A percentile compares a stretch with the other conserved stretches of the same genome.
phyloP scores from a whole-genome alignment of 306 rosid genomes.

The Hylodesmum podocarpum region DNA sequence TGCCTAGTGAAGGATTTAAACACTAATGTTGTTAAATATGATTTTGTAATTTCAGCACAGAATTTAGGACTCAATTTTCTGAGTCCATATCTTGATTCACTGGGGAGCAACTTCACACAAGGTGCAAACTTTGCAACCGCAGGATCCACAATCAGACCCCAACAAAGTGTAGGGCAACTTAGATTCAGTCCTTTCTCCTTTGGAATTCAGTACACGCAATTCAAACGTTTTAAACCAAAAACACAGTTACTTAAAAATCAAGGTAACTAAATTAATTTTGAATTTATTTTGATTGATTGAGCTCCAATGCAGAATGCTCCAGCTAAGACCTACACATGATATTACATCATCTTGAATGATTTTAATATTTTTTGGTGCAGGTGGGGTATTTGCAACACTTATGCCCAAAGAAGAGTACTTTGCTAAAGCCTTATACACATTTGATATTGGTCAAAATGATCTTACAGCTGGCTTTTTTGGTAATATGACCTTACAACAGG shows the following conservation, averaged over 20 bases:
- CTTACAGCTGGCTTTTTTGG: slow-evolving; percentile 16
- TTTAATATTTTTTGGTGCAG: not conserved
- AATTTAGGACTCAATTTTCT: slow-evolving; percentile 36
- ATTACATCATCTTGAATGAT: not conserved
- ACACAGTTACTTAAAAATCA: slow-evolving; percentile 14
- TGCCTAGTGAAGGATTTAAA: not conserved
- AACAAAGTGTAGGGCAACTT: slow-evolving; percentile 18
- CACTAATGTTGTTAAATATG: not conserved
- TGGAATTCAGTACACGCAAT: slow-evolving; percentile 35
- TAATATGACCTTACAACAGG: slow-evolving; percentile 25
- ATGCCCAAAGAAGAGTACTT: slow-evolving; percentile 26
- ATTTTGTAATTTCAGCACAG: slow-evolving; percentile 30
- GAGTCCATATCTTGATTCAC: slow-evolving; percentile 48
- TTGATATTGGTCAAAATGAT: slow-evolving; percentile 47
- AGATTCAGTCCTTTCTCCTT: slow-evolving; percentile 49
- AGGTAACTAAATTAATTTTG: slow-evolving; percentile 9
- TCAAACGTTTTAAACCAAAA: slow-evolving; percentile 30
- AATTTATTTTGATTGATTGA: not conserved
- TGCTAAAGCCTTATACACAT: slow-evolving; percentile 37
- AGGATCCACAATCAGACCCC: slow-evolving; percentile 44
- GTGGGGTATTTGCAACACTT: slow-evolving; percentile 11
- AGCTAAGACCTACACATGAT: not conserved
- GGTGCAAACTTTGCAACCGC: slow-evolving; percentile 41
- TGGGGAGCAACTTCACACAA: slow-evolving; percentile 35
- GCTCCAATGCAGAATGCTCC: too few species aligned